phyloP scores from a whole-genome alignment of 176 grass and related monocot genomes.

The Cenchrus americanus region DNA sequence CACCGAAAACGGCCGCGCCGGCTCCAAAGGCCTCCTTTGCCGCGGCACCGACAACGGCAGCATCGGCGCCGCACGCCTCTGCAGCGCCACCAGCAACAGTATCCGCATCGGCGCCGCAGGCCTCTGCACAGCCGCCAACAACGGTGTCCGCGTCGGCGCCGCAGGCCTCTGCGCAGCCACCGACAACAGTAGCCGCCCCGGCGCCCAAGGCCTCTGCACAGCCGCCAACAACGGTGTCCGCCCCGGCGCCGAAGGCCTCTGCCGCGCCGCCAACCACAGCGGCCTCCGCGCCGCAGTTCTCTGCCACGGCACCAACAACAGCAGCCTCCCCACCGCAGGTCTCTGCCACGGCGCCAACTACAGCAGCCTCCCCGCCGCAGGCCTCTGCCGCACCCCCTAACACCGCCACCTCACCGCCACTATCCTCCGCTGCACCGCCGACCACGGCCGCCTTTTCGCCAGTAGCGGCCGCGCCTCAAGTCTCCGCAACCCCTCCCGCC shows the following conservation, averaged over 20 bases:
- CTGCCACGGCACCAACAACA: neutral
- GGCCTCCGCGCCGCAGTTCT: neutral
- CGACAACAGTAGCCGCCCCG: neutral
- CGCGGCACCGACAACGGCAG: neutral
- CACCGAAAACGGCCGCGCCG: neutral
- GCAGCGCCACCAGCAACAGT: neutral
- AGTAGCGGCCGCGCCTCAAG: conserved; percentile 27
- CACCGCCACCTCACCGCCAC: neutral
- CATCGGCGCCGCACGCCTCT: neutral
- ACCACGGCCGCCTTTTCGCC: conserved; percentile 15
- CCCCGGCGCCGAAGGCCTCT: neutral
- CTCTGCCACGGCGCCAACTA: neutral
- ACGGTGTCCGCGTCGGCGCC: neutral
- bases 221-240: neutral
- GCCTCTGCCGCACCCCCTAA: conserved; percentile 23
- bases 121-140: neutral
- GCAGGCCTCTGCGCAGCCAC: neutral
- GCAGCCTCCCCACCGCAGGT: conserved; percentile 23
- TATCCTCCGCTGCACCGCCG: conserved; percentile 5
- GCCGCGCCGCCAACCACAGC: neutral
- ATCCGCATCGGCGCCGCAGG: neutral
- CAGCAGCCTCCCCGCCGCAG: conserved; percentile 6
- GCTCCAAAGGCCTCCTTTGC: neutral
- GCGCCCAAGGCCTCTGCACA: neutral
- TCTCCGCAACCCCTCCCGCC: conserved; percentile 33